phyloP scores from a whole-genome alignment of 805 yeast species.

The Metschnikowia lunata region DNA sequence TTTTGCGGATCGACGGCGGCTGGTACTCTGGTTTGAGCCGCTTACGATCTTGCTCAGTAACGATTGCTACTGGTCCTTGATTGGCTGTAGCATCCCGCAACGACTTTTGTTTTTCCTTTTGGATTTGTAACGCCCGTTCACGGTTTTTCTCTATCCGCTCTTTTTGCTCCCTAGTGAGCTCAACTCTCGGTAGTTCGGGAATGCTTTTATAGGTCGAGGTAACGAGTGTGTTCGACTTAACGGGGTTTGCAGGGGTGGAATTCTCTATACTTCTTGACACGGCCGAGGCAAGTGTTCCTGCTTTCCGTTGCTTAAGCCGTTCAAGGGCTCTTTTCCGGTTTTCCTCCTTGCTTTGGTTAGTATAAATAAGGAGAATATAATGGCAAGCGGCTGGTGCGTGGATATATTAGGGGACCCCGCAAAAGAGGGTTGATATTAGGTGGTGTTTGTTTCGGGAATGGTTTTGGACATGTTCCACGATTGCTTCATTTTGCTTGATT shows the following conservation, averaged over 20 bases:
- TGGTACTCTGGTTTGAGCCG: slow-evolving; percentile 16
- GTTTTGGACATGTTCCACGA: too few relatives aligned
- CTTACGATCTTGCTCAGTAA: slow-evolving; percentile 13
- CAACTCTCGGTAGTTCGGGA: slow-evolving; percentile 21
- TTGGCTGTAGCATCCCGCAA: slow-evolving; percentile 11
- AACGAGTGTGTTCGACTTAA: not conserved
- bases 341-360: slow-evolving; percentile 44
- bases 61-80: slow-evolving; percentile 10
- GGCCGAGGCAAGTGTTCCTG: slow-evolving; percentile 2
- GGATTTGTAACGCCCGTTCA: slow-evolving; percentile 47
- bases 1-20: slow-evolving; percentile 43
- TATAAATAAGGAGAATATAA: too few relatives aligned
- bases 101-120: slow-evolving; percentile 25
- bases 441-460: too few relatives aligned
- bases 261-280: not conserved
- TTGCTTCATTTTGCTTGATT: not conserved
- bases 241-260: not conserved
- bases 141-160: slow-evolving; percentile 50
- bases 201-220: slow-evolving; percentile 1
- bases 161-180: slow-evolving; percentile 47
- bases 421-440: too few relatives aligned
- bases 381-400: too few relatives aligned
- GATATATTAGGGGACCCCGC: too few relatives aligned
- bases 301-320: slow-evolving; percentile 45
- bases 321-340: slow-evolving; percentile 62